Conservation (phyloP, 1,139 yeast species). For the Geotrichum candidum region DNA sequence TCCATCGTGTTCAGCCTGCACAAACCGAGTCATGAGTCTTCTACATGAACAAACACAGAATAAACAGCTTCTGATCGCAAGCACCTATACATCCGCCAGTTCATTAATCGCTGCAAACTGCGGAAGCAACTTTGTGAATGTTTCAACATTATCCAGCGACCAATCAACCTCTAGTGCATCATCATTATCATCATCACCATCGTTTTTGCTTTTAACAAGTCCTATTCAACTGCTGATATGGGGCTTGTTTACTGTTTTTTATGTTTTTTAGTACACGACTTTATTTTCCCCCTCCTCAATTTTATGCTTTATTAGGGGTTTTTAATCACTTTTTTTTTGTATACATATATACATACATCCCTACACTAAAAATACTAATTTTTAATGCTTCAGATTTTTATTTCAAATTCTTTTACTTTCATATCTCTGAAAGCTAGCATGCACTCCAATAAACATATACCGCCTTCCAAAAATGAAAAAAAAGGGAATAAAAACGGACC, state of each 20-base stretch:
- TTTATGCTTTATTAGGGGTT: background rate
- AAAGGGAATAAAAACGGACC: too few relatives aligned
- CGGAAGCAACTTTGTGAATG: conserved; percentile 20
- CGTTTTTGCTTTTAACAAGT: background rate
- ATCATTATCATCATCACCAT: background rate
- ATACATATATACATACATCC: background rate
- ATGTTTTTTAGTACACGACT: background rate
- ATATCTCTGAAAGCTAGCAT: too few relatives aligned
- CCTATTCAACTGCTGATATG: background rate
- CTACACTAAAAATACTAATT: background rate
- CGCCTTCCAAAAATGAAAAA: too few relatives aligned
- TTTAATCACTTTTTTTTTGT: background rate
- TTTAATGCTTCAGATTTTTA: background rate
- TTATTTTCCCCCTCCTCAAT: background rate
- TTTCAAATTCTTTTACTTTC: background rate
- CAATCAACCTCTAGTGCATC: background rate
- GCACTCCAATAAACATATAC: too few relatives aligned
- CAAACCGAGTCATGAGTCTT: conserved; percentile 26
- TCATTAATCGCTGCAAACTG: conserved; percentile 22
- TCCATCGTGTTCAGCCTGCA: conserved; percentile 30
- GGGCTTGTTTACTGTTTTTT: background rate
- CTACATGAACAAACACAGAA: conserved; percentile 27
- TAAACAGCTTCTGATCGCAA: conserved; percentile 23
- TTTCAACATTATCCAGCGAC: background rate
- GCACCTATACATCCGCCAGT: conserved; percentile 31